Evolutionary conservation across 805 yeast genomes (phyloP).

Genomic region (Brettanomyces nanus): DNA sequence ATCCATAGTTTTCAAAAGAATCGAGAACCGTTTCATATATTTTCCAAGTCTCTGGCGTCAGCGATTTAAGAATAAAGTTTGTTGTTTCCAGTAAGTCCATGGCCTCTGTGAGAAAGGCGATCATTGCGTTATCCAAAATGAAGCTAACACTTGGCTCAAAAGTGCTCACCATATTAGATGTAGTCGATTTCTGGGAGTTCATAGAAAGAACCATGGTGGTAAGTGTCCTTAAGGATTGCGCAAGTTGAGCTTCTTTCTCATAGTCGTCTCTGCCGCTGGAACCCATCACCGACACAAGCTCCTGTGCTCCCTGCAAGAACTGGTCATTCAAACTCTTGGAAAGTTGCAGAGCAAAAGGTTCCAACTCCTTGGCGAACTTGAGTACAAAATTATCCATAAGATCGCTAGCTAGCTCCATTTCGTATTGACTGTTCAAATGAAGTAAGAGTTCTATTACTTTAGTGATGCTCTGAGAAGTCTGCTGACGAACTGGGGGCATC

Average conservation of each 20-base stretch:
- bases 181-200: constrained; percentile 65
- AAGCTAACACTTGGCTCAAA: constrained; percentile 62
- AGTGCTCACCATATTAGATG: constrained; percentile 54
- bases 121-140: constrained; percentile 57
- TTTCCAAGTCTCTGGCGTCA: constrained; percentile 39
- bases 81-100: constrained; percentile 66
- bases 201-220: constrained; percentile 74
- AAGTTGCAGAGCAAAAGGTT: constrained; percentile 80
- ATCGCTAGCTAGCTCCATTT: constrained; percentile 74
- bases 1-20: constrained; percentile 44
- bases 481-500: constrained; percentile 41
- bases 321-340: constrained; percentile 60
- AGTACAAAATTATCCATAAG: constrained; percentile 95
- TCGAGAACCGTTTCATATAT: constrained; percentile 31
- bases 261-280: constrained; percentile 27
- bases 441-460: constrained; percentile 73
- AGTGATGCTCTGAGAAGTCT: constrained; percentile 54
- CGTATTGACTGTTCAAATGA: constrained; percentile 62
- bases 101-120: constrained; percentile 68
- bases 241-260: constrained; percentile 76
- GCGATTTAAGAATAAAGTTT: constrained; percentile 45
- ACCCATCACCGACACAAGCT: constrained; percentile 39
- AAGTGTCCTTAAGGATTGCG: constrained; percentile 75
- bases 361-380: constrained; percentile 72
- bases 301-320: constrained; percentile 61